Evolutionary conservation across 768 basidiomycete species (phyloP).

Genomic region (Hirschioporus abietinus): DNA sequence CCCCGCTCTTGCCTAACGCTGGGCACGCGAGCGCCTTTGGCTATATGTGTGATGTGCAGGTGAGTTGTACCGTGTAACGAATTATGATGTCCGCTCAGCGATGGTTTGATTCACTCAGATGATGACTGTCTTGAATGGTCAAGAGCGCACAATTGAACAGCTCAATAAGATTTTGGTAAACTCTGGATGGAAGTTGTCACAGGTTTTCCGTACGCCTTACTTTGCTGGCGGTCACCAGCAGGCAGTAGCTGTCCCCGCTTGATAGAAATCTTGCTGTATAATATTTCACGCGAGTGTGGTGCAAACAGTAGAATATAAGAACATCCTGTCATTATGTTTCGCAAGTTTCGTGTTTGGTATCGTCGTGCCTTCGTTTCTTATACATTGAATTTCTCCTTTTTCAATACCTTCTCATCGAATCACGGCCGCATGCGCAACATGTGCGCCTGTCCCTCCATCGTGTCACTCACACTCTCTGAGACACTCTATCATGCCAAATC

Average conservation of each 20-base stretch:
- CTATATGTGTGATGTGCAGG: slow-evolving; percentile 23
- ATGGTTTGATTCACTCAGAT: slow-evolving; percentile 20
- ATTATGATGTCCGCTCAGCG: neutral
- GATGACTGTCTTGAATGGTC: slow-evolving; percentile 23
- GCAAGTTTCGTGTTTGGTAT: too few species aligned
- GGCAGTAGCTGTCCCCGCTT: neutral
- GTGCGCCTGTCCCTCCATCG: neutral
- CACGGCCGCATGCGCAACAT: neutral
- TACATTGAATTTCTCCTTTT: neutral
- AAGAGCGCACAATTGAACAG: slow-evolving; percentile 24
- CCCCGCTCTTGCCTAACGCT: slow-evolving; percentile 23
- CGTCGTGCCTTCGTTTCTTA: too few species aligned
- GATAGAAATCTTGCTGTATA: neutral
- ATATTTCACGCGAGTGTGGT: too few species aligned
- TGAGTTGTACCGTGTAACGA: slow-evolving; percentile 6
- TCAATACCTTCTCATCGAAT: neutral
- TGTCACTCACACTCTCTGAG: neutral
- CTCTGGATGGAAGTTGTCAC: slow-evolving; percentile 26
- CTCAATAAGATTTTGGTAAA: slow-evolving; percentile 15
- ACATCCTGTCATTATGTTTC: neutral
- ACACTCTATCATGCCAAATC: neutral
- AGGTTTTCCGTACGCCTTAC: slow-evolving; percentile 5
- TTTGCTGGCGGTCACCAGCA: neutral
- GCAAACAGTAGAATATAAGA: neutral
- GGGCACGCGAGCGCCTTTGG: slow-evolving; percentile 18